Evolutionary conservation across 371 early-diverging fungal genomes (phyloP).

Genomic region (Mortierella sp.): DNA sequence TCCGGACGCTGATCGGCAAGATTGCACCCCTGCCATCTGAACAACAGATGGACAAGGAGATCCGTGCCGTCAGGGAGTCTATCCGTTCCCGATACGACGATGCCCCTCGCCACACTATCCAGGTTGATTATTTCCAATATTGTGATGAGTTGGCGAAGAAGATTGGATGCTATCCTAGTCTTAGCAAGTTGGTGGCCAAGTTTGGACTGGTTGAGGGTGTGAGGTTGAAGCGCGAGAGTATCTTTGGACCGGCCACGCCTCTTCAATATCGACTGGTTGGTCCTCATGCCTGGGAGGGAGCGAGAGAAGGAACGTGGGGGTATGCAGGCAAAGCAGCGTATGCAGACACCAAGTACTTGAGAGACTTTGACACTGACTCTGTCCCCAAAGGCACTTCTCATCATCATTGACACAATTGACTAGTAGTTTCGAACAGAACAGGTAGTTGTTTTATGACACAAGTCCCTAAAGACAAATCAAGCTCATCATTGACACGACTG

Average conservation of each 20-base stretch:
- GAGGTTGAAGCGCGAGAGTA: constrained; percentile 41
- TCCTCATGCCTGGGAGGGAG: constrained; percentile 61
- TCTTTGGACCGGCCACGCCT: constrained; percentile 61
- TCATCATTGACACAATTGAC: not conserved
- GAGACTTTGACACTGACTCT: constrained; percentile 2
- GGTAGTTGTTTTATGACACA: too few species aligned
- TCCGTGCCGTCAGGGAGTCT: constrained; percentile 24
- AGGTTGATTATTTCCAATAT: constrained; percentile 58
- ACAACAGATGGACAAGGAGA: constrained; percentile 56
- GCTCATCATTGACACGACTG: not conserved
- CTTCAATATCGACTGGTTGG: constrained; percentile 61
- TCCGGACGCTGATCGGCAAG: constrained; percentile 55
- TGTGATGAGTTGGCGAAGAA: constrained; percentile 58
- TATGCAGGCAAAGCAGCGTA: constrained; percentile 29
- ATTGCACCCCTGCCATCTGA: constrained; percentile 41
- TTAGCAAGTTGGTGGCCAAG: constrained; percentile 39
- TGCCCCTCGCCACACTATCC: constrained; percentile 61
- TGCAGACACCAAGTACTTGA: constrained; percentile 15
- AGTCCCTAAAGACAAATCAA: not conserved
- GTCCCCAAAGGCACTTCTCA: not conserved
- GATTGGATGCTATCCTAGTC: constrained; percentile 60
- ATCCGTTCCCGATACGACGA: constrained; percentile 40
- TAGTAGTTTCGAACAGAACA: too few species aligned
- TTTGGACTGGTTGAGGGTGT: constrained; percentile 38
- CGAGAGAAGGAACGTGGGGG: constrained; percentile 40